Conservation (phyloP, 176 grass and related monocot species). For the Aegilops umbellulata region DNA sequence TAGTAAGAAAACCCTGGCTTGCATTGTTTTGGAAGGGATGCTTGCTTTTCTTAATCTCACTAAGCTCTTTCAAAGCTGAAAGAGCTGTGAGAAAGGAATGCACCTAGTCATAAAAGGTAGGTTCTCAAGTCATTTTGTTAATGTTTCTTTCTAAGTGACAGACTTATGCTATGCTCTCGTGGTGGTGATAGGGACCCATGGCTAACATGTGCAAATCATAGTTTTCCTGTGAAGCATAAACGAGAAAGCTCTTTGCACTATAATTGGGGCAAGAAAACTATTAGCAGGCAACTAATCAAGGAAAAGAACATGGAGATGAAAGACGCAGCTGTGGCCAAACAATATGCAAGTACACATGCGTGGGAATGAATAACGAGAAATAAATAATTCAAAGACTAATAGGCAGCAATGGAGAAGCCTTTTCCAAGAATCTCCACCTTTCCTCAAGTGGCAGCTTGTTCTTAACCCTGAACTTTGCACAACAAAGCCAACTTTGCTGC, state of each 20-base stretch:
- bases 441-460: slow-evolving; percentile 51
- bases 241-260: slow-evolving; percentile 50
- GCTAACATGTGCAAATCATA: slow-evolving; percentile 51
- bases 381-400: slow-evolving; percentile 13
- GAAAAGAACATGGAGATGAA: slow-evolving; percentile 40
- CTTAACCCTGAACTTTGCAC: slow-evolving; percentile 5
- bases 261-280: slow-evolving; percentile 56
- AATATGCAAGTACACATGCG: slow-evolving; percentile 43
- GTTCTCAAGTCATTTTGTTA: slow-evolving; percentile 69
- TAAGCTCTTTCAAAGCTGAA: slow-evolving; percentile 67
- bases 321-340: slow-evolving; percentile 28
- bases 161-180: slow-evolving; percentile 72
- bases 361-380: slow-evolving; percentile 50
- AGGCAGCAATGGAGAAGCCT: slow-evolving; percentile 25
- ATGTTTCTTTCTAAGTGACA: slow-evolving; percentile 70
- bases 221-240: slow-evolving; percentile 48
- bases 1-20: slow-evolving; percentile 33
- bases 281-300: slow-evolving; percentile 29
- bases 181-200: slow-evolving; percentile 63
- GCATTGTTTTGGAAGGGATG: slow-evolving; percentile 27
- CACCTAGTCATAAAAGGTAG: slow-evolving; percentile 52
- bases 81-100: slow-evolving; percentile 67
- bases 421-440: slow-evolving; percentile 49
- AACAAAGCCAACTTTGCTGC: slow-evolving; percentile 4
- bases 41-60: slow-evolving; percentile 43